phyloP scores from a whole-genome alignment of 2,329 filamentous ascomycete genomes.

The Aurifilum marmelostoma region DNA sequence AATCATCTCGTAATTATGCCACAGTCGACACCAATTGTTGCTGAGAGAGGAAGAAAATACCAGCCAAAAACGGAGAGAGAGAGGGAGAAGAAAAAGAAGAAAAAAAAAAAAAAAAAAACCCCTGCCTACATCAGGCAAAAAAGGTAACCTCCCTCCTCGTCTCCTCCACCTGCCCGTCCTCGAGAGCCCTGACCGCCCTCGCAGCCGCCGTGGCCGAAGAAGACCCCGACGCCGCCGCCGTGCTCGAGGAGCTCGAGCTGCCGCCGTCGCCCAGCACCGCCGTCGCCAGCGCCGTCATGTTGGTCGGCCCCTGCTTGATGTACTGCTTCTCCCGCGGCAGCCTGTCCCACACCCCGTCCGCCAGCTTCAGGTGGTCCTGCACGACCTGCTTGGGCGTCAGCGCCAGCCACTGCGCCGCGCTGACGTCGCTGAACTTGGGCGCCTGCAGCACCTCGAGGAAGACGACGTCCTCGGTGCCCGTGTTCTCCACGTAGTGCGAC shows the following conservation, averaged over 20 bases:
- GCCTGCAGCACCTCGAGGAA: conserved; percentile 64
- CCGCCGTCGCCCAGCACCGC: neutral
- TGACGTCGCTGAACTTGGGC: conserved; percentile 55
- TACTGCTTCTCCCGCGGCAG: conserved; percentile 48
- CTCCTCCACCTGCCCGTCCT: conserved; percentile 15
- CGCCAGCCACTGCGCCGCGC: conserved; percentile 61
- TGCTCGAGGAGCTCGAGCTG: neutral
- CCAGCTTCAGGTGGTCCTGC: conserved; percentile 55
- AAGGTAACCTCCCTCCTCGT: conserved; percentile 25
- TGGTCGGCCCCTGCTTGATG: conserved; percentile 42
- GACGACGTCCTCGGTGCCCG: conserved; percentile 57
- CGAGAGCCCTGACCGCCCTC: neutral
- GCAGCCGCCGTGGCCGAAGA: neutral
- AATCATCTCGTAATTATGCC: too few relatives aligned
- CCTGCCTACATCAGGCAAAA: conserved; percentile 26
- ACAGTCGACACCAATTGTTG: too few relatives aligned
- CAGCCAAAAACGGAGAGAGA: too few relatives aligned
- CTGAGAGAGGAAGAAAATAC: too few relatives aligned
- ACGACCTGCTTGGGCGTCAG: conserved; percentile 62
- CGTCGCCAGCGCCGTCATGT: conserved; percentile 27
- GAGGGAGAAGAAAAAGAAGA: too few relatives aligned
- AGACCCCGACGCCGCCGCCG: neutral
- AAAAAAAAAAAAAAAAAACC: too few relatives aligned
- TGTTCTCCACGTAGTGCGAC: conserved; percentile 66
- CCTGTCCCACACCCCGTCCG: conserved; percentile 41